Percentiles rank a stretch among this genome's conserved stretches.
Conservation (phyloP, 768 basidiomycete genomes). For the Asterophora parasitica region DNA sequence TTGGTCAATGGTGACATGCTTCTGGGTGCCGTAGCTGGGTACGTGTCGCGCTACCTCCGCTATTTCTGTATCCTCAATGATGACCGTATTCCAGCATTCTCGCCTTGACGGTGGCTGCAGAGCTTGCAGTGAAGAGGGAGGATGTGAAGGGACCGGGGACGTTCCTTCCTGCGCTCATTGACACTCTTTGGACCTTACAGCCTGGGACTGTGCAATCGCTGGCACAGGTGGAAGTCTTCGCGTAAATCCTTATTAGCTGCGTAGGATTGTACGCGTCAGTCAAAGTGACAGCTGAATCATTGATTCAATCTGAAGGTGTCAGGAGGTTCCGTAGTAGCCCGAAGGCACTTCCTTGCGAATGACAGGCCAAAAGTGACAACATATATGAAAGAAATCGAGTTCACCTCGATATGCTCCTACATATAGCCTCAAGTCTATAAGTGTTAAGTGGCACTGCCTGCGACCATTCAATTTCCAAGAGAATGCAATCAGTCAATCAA, state of each 20-base stretch:
- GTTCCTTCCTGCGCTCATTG: conserved; percentile 61
- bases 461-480: too few relatives aligned
- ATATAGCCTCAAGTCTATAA: too few relatives aligned
- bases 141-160: conserved; percentile 59
- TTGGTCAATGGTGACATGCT: conserved; percentile 79
- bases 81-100: conserved; percentile 36
- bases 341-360: too few relatives aligned
- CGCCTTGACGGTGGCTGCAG: conserved; percentile 57
- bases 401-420: too few relatives aligned
- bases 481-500: conserved; percentile 1
- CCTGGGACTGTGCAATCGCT: conserved; percentile 26
- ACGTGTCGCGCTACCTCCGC: conserved; percentile 19
- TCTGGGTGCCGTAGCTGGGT: conserved; percentile 74
- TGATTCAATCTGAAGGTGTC: too few relatives aligned
- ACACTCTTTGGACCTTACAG: conserved; percentile 42
- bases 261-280: too few relatives aligned
- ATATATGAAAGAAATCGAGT: too few relatives aligned
- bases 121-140: conserved; percentile 45
- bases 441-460: too few relatives aligned
- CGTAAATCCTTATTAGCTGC: neutral
- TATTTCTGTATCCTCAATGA: conserved; percentile 1
- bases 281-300: too few relatives aligned
- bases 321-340: too few relatives aligned
- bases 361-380: too few relatives aligned
- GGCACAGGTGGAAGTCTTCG: conserved; percentile 28